Evolutionary conservation across 2,329 filamentous ascomycete genomes (phyloP), one percentile per base, ranked within the genome.

Genomic region (Tolypocladium album): DNA sequence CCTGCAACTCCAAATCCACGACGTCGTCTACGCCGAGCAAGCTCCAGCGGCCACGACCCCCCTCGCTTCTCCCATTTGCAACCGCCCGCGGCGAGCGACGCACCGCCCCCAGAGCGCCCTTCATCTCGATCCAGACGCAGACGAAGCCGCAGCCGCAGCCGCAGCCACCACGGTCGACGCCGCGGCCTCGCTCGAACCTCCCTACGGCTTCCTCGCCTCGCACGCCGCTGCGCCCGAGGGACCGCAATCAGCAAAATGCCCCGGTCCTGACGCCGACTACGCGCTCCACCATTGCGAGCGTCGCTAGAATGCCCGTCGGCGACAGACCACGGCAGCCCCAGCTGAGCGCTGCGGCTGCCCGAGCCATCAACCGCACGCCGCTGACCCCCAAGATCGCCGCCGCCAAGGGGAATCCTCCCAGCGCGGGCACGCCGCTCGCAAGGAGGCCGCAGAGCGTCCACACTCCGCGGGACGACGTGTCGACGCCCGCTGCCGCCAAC

Each of bases 241-340:
- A 63, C 17, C 50, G 53, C 59, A 64, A 65, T 60, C 42, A 43
- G 20, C 64, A 64, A 60, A 64, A 71, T 71, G 68, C 67, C 38
- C 68, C 57, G 4, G 13, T 47, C 43, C 58, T 69, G 61, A 65
- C 67, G 62, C 58, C 70, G 64, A 72, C 67, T 58, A 69, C 68
- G 63, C 66, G 65, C 60, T 59, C 62, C 31, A 52, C 60, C 45
- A 60, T 60, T 15, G 58, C 57, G 66, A 64, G 64, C 64, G 59
- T 63, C 62, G 57, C 63, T 59, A 73, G 68, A 56, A 73, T 75
- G 71, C 71, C 82, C 70, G 78, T 82, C 64, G 76, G 75, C 74
- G 80, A 79, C 66, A 79, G 80, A 70, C 83, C 86, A 47, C 80
- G 88, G 69, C 87, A 87, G 76, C 88, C 90, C 58, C 82, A 85